Evolutionary conservation across 495 filamentous ascomycete genomes (phyloP), one percentile per base, ranked within the genome.

Genomic region (Daldinia bambusicola): DNA sequence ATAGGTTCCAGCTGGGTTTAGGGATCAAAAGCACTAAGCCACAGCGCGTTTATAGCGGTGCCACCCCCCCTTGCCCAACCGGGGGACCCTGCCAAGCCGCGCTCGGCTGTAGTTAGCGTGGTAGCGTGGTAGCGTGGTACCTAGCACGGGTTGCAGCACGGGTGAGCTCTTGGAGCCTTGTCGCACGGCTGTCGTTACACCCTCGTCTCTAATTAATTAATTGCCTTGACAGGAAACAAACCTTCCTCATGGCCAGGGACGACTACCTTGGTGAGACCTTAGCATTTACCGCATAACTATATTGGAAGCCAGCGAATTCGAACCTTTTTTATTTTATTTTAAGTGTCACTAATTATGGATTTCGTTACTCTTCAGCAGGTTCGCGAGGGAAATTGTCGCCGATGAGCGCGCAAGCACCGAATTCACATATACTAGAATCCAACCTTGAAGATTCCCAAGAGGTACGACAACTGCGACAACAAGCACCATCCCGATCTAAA

Each of bases 301-400:
- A 55, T 65, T 48, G n/a, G 45, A 36, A 36, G 10, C 31, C 34
- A 34, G n/a, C 53, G 4, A 32, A 18, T 26, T 10, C 34, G 34
- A 36, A 26, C 26, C 3, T 26, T 36, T 36, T 6, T 55, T 48
- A 4, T 64, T 38, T 58, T 67, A 26, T 26, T 26, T 52, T 48
- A 18, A 12, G 14, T 14, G 31, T 48, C 2, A 41, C 73, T 77
- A 68, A 77, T 67, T 53, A 75, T 70, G 65, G 70, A 61, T 58
- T 57, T 62, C 55, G 20, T 63, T 64, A 59, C 38, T 43, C 32
- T 13, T 34, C 67, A 77, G 75, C 66, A 55, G 38, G 50, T 70
- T 57, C 63, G 41, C 48, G 31, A 70, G 53, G 60, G 50, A 55
- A 48, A 22, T 52, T 52, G 18, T 67, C 55, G 73, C 67, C 70